A percentile compares a stretch with the other conserved stretches of the same genome.
phyloP scores from a whole-genome alignment of 2,329 filamentous ascomycete genomes.

The Hypoxylon sp. region DNA sequence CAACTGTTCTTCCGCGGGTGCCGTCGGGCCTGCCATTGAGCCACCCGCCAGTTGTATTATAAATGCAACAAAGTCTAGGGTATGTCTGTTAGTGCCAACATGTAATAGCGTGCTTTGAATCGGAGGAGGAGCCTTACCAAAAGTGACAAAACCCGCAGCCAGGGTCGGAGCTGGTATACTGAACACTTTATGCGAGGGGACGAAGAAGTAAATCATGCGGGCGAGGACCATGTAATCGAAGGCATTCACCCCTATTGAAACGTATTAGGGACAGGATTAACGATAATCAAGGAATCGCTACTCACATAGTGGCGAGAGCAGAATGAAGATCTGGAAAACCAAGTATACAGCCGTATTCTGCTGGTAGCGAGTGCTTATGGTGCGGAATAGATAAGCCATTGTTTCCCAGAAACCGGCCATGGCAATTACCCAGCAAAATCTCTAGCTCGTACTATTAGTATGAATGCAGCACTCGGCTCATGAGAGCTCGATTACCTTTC shows the following conservation, averaged over 20 bases:
- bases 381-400: slow-evolving; percentile 51
- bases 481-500: slow-evolving; percentile 44
- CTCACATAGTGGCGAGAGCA: slow-evolving; percentile 53
- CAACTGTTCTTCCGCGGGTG: slow-evolving; percentile 50
- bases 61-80: slow-evolving; percentile 55
- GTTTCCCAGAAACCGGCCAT: slow-evolving; percentile 56
- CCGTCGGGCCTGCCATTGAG: slow-evolving; percentile 48
- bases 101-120: not conserved
- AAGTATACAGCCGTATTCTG: slow-evolving; percentile 47
- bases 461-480: not conserved
- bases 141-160: slow-evolving; percentile 58
- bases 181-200: slow-evolving; percentile 57
- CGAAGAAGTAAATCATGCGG: slow-evolving; percentile 62
- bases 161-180: slow-evolving; percentile 56
- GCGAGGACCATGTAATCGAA: slow-evolving; percentile 64
- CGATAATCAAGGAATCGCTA: not conserved
- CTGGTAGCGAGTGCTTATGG: slow-evolving; percentile 51
- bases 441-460: slow-evolving; percentile 32
- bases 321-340: slow-evolving; percentile 51
- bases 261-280: not conserved
- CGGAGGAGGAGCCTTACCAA: slow-evolving; percentile 46
- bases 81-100: not conserved
- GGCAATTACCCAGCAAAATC: slow-evolving; percentile 57
- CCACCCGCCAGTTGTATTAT: slow-evolving; percentile 56
- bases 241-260: slow-evolving; percentile 59